Evolutionary conservation across 352 stramenopile species (phyloP).

Genomic region (Globisporangium parvum): DNA sequence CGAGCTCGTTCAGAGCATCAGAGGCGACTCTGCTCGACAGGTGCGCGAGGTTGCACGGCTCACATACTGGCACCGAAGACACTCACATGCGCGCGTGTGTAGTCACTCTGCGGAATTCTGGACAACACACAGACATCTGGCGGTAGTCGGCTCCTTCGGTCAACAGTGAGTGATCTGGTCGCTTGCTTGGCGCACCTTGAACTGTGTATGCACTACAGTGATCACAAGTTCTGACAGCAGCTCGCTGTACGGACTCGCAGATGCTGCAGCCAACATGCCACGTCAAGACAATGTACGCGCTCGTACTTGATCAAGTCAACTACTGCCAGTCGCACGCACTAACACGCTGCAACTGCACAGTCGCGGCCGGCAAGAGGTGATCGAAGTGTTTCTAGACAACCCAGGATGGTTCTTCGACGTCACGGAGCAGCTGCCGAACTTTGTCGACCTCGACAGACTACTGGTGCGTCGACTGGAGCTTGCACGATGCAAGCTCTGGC

Average conservation of each 20-base stretch:
- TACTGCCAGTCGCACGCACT: too few relatives aligned
- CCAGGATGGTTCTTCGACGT: conserved; percentile 81
- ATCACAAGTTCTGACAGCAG: background rate
- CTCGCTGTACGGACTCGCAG: conserved; percentile 17
- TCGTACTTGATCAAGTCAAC: background rate
- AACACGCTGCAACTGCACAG: conserved; percentile 15
- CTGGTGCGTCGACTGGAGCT: conserved; percentile 28
- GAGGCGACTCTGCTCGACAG: conserved; percentile 46
- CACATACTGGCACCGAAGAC: background rate
- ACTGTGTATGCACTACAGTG: too few relatives aligned
- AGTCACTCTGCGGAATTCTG: conserved; percentile 76
- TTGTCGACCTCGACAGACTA: conserved; percentile 67
- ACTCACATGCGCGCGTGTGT: background rate
- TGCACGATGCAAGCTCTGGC: too few relatives aligned
- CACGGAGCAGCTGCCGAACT: conserved; percentile 62
- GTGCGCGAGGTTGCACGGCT: conserved; percentile 15
- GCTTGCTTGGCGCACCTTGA: too few relatives aligned
- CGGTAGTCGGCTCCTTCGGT: conserved; percentile 68
- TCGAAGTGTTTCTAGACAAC: conserved; percentile 72
- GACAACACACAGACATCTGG: conserved; percentile 76
- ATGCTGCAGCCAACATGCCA: conserved; percentile 75
- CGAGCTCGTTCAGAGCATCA: conserved; percentile 57
- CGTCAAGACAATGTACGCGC: conserved; percentile 72
- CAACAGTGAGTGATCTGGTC: conserved; percentile 65
- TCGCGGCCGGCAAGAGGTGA: conserved; percentile 59